Evolutionary conservation across 305 asterid species (phyloP).

Genomic region (Rubia tinctorum): DNA sequence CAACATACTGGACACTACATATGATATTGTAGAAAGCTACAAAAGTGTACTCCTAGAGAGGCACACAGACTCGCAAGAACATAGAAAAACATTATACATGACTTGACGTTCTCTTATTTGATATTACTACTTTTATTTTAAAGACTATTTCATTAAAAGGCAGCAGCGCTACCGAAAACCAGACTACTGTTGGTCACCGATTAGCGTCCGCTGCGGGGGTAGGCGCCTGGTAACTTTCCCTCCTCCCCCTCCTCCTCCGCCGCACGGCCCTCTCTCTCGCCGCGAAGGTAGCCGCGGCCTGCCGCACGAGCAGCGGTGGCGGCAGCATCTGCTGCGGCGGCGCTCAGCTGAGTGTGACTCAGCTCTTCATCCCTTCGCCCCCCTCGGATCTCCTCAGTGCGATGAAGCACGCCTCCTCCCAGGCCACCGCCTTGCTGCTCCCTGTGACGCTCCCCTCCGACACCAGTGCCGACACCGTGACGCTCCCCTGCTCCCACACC

Average conservation of each 20-base stretch:
- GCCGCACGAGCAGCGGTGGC: background rate
- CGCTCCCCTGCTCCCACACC: no score
- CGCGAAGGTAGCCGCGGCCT: background rate
- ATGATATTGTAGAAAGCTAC: background rate
- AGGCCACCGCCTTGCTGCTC: conserved; percentile 2
- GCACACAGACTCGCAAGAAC: background rate
- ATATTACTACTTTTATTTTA: background rate
- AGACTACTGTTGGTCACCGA: background rate
- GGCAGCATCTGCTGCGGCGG: conserved; percentile 1
- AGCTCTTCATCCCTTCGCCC: background rate
- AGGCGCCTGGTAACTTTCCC: background rate
- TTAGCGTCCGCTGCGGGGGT: background rate
- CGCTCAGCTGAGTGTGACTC: background rate
- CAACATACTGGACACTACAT: no score
- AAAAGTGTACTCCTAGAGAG: background rate
- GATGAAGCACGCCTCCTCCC: background rate
- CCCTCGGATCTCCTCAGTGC: background rate
- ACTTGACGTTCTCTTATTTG: background rate
- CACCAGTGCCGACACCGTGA: no score
- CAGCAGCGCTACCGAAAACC: background rate
- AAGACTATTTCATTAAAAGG: background rate
- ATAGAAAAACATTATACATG: background rate
- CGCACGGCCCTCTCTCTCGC: background rate
- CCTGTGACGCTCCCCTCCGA: background rate
- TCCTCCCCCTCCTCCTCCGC: background rate